Evolutionary conservation across 148 eudicot genomes (phyloP).

Genomic region (Nepenthes gracilis): DNA sequence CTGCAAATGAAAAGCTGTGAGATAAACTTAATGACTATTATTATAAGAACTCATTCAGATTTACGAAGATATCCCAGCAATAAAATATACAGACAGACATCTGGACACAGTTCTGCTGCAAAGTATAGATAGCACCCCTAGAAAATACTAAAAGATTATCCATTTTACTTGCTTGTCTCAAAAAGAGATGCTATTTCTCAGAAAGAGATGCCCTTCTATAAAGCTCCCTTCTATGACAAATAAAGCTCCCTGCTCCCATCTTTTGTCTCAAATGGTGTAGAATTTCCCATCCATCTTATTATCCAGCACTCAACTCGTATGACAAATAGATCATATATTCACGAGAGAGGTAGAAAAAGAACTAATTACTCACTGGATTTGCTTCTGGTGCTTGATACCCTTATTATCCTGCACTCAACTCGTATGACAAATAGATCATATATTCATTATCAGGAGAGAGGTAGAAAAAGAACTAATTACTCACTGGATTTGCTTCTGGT

Average conservation of each 20-base stretch:
- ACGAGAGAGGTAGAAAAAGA: not conserved
- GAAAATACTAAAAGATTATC: too few relatives aligned
- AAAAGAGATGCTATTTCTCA: not conserved
- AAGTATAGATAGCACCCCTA: too few relatives aligned
- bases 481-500: slow-evolving; percentile 15
- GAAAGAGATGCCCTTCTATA: slow-evolving; percentile 19
- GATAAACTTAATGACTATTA: too few relatives aligned
- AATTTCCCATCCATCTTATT: slow-evolving; percentile 19
- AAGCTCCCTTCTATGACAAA: slow-evolving; percentile 28
- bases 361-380: slow-evolving; percentile 8
- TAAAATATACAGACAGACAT: too few relatives aligned
- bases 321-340: not conserved
- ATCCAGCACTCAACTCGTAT: slow-evolving; percentile 17
- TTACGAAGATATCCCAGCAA: too few relatives aligned
- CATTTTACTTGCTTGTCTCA: too few relatives aligned
- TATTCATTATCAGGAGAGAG: not conserved
- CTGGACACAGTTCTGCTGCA: too few relatives aligned
- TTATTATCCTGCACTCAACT: slow-evolving; percentile 21
- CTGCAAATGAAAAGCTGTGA: too few relatives aligned
- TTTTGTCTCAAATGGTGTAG: slow-evolving; percentile 39
- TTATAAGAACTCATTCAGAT: too few relatives aligned
- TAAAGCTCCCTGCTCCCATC: slow-evolving; percentile 28
- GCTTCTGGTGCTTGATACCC: slow-evolving; percentile 10
- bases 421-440: not conserved
- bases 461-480: not conserved